These are phyloP conservation scores for Sugiyamaella mastotermitis DNA, from an alignment of 805 yeast species.

Conservation along the genomic window DNA sequence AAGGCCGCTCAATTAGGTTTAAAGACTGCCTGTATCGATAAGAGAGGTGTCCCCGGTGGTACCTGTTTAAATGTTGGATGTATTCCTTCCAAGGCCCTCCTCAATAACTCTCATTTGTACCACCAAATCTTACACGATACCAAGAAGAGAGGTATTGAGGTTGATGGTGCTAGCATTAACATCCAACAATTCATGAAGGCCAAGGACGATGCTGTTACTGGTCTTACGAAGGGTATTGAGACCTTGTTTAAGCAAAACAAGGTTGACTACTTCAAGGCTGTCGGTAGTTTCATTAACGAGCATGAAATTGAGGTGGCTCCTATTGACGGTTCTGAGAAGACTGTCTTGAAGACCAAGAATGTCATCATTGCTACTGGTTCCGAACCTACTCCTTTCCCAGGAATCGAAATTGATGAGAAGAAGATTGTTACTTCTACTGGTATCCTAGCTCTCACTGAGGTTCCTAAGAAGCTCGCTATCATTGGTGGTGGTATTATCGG, in stretches of 20 bases:
- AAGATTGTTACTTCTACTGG: conserved; percentile 97
- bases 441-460: conserved; percentile 71
- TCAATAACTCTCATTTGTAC: conserved; percentile 90
- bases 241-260: conserved; percentile 92
- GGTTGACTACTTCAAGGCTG: conserved; percentile 90
- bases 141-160: conserved; percentile 82
- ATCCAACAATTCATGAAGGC: conserved; percentile 79
- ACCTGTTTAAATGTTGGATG: conserved; percentile 99
- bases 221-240: conserved; percentile 91
- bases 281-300: conserved; percentile 82
- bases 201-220: conserved; percentile 83
- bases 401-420: conserved; percentile 92
- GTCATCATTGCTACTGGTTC: conserved; percentile 97
- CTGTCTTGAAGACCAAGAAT: conserved; percentile 71
- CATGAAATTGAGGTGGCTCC: conserved; percentile 74
- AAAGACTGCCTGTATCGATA: conserved; percentile 94
- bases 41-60: conserved; percentile 95
- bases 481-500: conserved; percentile 99
- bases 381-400: conserved; percentile 98
- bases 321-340: conserved; percentile 75
- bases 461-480: conserved; percentile 86
- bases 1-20: conserved; percentile 95
- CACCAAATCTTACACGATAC: conserved; percentile 87
- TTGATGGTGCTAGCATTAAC: conserved; percentile 65
- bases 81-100: conserved; percentile 93